These are phyloP conservation scores for Tolypocladium album DNA, from an alignment of 2,329 filamentous ascomycete genomes.

Conservation along the genomic window DNA sequence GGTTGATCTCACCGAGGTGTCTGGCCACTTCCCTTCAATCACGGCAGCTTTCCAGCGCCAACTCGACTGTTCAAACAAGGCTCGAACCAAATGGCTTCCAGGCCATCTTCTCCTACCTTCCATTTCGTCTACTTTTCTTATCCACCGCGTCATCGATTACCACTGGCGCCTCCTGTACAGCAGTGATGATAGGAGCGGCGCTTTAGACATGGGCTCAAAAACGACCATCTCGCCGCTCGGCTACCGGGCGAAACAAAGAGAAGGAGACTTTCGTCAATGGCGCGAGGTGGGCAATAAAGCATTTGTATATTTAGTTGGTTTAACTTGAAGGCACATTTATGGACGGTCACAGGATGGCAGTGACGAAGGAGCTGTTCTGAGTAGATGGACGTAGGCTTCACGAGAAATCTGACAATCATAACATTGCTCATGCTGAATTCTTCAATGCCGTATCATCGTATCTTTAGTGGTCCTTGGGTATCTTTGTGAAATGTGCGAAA, in stretches of 20 bases:
- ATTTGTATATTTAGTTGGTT: slow-evolving; percentile 20
- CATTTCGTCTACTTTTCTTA: slow-evolving; percentile 9
- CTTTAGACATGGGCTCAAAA: slow-evolving; percentile 12
- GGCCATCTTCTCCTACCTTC: slow-evolving; percentile 2
- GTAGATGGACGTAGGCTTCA: slow-evolving; percentile 4
- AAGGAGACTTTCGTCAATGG: neutral
- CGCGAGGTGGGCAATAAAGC: slow-evolving; percentile 8
- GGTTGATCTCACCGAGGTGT: slow-evolving; percentile 1
- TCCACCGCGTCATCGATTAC: neutral
- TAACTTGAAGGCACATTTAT: slow-evolving; percentile 4
- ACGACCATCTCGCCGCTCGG: neutral
- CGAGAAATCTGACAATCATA: slow-evolving; percentile 8
- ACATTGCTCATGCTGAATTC: neutral
- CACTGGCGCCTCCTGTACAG: slow-evolving; percentile 11
- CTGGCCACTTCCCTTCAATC: slow-evolving; percentile 9
- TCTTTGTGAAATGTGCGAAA: too few species aligned
- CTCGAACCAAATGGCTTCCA: neutral
- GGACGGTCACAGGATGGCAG: neutral
- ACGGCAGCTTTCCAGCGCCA: neutral
- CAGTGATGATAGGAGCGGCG: slow-evolving; percentile 14
- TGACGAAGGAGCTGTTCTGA: neutral
- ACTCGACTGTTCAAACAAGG: neutral
- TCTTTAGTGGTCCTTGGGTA: too few species aligned
- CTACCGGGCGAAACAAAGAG: neutral
- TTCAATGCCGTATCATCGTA: neutral